Evolutionary conservation across 164 flowering plant genomes (phyloP).

Genomic region (Santalum album): DNA sequence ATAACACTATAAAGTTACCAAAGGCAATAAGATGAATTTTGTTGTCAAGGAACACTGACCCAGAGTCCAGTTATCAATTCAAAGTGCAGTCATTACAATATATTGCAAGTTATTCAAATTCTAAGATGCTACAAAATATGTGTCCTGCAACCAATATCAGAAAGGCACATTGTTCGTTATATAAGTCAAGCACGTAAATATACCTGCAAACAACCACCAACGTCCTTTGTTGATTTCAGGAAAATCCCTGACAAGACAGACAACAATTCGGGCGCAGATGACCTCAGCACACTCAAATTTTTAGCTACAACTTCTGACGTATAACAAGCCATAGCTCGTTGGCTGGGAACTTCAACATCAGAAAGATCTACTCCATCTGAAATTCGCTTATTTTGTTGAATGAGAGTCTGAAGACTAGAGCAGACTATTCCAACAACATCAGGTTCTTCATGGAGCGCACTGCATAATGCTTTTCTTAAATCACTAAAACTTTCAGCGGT

Average conservation of each 20-base stretch:
- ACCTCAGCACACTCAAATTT: conserved; percentile 50
- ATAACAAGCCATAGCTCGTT: conserved; percentile 49
- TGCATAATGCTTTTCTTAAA: conserved; percentile 34
- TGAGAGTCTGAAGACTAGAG: conserved; percentile 67
- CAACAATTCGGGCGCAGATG: conserved; percentile 51
- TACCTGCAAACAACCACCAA: conserved; percentile 87
- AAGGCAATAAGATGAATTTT: too few relatives aligned
- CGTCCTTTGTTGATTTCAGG: conserved; percentile 46
- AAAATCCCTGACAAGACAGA: conserved; percentile 43
- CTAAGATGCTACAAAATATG: too few relatives aligned
- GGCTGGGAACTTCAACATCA: conserved; percentile 26
- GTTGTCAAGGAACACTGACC: too few relatives aligned
- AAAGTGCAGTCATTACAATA: too few relatives aligned
- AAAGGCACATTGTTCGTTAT: background rate
- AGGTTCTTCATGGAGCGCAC: conserved; percentile 50
- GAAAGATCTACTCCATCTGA: conserved; percentile 31
- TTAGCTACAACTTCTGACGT: conserved; percentile 47
- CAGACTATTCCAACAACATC: conserved; percentile 75
- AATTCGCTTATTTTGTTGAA: conserved; percentile 68
- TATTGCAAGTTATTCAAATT: too few relatives aligned
- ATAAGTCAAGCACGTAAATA: background rate
- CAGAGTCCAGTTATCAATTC: too few relatives aligned
- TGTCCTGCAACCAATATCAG: too few relatives aligned
- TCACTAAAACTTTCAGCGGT: conserved; percentile 69
- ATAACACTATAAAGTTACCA: too few relatives aligned